Percentiles rank a stretch among this genome's conserved stretches.
phyloP scores from a whole-genome alignment of 305 asterid genomes.

The Fraxinus floribunda region DNA sequence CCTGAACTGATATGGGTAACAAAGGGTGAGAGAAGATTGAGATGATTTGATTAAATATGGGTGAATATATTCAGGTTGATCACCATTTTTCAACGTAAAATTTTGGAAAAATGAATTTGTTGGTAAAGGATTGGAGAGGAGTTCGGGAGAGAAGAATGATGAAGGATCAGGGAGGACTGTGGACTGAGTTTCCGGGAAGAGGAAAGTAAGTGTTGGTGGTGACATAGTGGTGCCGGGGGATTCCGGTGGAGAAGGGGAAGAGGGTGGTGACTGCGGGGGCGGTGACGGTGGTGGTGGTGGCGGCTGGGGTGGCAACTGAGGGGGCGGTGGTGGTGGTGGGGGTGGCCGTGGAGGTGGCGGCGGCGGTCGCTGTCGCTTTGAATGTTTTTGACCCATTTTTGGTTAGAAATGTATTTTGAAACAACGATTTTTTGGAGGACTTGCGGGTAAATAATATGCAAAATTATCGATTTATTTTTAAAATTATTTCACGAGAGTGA shows the following conservation, averaged over 20 bases:
- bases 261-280: background rate
- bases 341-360: background rate
- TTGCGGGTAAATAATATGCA: no score
- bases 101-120: constrained; percentile 83
- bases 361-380: no score
- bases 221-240: constrained; percentile 32
- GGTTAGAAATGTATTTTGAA: background rate
- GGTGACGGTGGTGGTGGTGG: background rate
- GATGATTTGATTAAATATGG: constrained; percentile 67
- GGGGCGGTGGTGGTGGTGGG: no score
- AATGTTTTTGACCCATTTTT: background rate
- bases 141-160: constrained; percentile 53
- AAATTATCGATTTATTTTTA: no score
- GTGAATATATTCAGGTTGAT: constrained; percentile 75
- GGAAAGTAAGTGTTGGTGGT: constrained; percentile 30
- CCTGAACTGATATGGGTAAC: constrained; percentile 52
- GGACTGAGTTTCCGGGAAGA: constrained; percentile 62
- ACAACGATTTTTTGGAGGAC: background rate
- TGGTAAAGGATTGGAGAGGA: constrained; percentile 66
- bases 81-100: constrained; percentile 66
- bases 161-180: constrained; percentile 77
- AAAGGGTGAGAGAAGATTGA: constrained; percentile 51
- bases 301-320: no score
- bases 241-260: background rate
- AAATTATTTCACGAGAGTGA: background rate